Percentiles rank a stretch among this genome's conserved stretches.
Evolutionary conservation across 345 rosid species (phyloP).

Genomic region (Moringa oleifera): DNA sequence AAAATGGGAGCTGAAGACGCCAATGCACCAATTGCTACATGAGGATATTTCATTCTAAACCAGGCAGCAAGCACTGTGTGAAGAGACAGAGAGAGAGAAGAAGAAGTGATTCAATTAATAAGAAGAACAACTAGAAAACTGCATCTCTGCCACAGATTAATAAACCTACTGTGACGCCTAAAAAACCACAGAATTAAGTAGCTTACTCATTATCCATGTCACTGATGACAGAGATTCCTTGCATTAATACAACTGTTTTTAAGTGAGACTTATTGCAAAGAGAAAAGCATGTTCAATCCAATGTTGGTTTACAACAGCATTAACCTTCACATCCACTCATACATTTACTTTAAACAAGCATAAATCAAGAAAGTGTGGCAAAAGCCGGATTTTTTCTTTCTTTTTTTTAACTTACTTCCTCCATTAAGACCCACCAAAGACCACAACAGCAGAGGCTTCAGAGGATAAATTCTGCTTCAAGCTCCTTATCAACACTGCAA

Average conservation of each 20-base stretch:
- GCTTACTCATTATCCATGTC: not conserved
- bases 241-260: not conserved
- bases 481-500: conserved; percentile 58
- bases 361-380: not conserved
- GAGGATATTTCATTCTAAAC: conserved; percentile 86
- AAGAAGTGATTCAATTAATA: not conserved
- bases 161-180: too few species aligned
- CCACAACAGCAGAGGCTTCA: conserved; percentile 72
- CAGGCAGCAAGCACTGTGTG: conserved; percentile 78
- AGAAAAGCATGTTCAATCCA: too few species aligned
- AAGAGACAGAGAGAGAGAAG: conserved; percentile 11
- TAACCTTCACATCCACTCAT: too few species aligned
- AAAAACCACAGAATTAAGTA: not conserved
- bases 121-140: not conserved
- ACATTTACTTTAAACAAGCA: not conserved
- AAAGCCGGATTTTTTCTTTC: not conserved
- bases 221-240: not conserved
- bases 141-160: too few species aligned
- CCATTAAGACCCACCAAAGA: conserved; percentile 92
- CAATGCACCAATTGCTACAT: conserved; percentile 69
- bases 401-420: conserved; percentile 71
- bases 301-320: too few species aligned
- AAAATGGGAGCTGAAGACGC: conserved; percentile 82
- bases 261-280: too few species aligned
- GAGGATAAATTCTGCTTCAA: conserved; percentile 69